Base-by-base conservation (phyloP, 208 protist genomes). In the Tritrichomonas musculus region DNA sequence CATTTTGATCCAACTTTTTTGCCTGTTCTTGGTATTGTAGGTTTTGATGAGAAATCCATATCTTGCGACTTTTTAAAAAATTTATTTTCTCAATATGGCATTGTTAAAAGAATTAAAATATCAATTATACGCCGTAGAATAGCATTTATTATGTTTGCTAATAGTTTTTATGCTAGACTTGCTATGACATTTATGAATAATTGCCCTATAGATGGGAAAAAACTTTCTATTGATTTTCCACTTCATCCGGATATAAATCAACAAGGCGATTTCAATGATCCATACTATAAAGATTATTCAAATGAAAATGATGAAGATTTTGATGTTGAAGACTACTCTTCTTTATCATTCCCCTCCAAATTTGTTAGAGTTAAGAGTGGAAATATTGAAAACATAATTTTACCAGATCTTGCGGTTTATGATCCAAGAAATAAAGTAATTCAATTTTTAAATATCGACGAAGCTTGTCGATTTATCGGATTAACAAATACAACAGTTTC, bases 101-200 rank as follows among this genome's bases (percentile, higher is more conserved):
- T 33, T 39, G 47, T 88, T 39, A 3, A 33, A 1, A 53, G 47
- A 88, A 36, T 88, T n/a, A 53, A 57, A 30, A 57, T 88, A 33
- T 20, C 4, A 8, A 57, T 33, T 11, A 44, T 57, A n/a, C 22
- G 27, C 5, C 47, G 25, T 30, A 41, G 25, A 36, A 57, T 22
- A 60, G 27, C 77, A 53, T 60, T 53, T 57, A 60, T 88, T 60
- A 44, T 33, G 27, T 53, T 88, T 17, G 4, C n/a, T 0, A 88
- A 88, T 39, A 27, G 41, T 39, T 88, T 88, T 27, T 88, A 88
- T 50, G 47, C 77, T 17, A 27, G 77, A 60, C 44, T 88, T 0
- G 77, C 77, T 39, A 88, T 88, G 47, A 88, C 77, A 60, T 53
- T 53, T 88, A 22, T 88, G 8, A 41, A 82, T 82, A 50, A 50